Conservation (phyloP, 345 rosid genomes). For the Adansonia digitata region DNA sequence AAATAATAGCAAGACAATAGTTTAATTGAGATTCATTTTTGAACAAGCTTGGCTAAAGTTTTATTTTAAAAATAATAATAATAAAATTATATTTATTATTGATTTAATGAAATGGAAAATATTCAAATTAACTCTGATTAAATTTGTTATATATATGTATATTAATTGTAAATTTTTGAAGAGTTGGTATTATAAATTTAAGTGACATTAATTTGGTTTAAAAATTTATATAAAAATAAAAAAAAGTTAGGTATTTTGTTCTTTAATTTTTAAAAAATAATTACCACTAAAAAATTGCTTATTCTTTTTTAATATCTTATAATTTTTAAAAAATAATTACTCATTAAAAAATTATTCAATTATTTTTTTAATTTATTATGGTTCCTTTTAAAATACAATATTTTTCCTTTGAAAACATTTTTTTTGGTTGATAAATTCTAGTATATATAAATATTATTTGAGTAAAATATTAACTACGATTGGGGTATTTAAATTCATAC, state of each 20-base stretch:
- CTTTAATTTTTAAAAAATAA: neutral
- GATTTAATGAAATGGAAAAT: too few relatives aligned
- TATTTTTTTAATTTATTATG: too few relatives aligned
- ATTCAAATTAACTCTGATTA: too few relatives aligned
- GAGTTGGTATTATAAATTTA: neutral
- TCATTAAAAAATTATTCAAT: neutral
- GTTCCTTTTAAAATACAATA: too few relatives aligned
- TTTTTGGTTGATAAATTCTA: neutral
- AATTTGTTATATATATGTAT: too few relatives aligned
- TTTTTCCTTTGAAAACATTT: too few relatives aligned
- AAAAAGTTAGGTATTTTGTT: neutral
- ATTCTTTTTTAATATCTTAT: too few relatives aligned
- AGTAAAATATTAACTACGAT: neutral
- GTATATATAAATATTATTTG: neutral
- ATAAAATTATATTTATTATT: too few relatives aligned
- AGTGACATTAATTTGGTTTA: neutral
- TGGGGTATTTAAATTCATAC: neutral
- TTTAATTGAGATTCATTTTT: neutral
- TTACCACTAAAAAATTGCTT: too few relatives aligned
- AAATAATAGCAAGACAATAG: neutral
- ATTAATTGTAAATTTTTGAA: neutral
- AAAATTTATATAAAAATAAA: neutral
- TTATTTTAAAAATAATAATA: too few relatives aligned
- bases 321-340: neutral
- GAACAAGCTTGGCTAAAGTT: neutral